Percentiles rank a stretch among this genome's conserved stretches.
These are phyloP conservation scores for Leccinum rimulosum DNA, from an alignment of 768 basidiomycete species.

Conservation along the genomic window DNA sequence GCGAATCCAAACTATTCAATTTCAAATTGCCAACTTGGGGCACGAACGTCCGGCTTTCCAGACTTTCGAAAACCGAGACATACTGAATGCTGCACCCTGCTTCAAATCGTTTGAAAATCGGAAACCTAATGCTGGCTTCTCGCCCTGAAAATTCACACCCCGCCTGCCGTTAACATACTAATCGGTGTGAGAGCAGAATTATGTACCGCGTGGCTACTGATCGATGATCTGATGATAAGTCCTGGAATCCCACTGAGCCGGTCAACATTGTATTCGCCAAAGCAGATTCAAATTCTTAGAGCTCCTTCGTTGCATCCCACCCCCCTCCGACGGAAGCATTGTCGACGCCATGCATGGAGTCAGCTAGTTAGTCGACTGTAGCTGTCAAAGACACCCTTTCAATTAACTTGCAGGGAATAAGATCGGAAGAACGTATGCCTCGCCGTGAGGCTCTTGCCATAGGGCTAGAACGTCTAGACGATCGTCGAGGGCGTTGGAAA, in stretches of 20 bases:
- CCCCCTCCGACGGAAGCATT: not conserved
- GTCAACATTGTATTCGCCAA: not conserved
- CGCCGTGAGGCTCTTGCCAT: slow-evolving; percentile 30
- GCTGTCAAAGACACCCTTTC: slow-evolving; percentile 15
- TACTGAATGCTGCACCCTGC: not conserved
- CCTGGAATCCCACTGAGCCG: not conserved
- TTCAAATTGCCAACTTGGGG: no score
- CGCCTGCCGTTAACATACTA: slow-evolving; percentile 10
- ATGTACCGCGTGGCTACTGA: not conserved
- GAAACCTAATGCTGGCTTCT: slow-evolving; percentile 29
- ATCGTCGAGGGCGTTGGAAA: slow-evolving; percentile 31
- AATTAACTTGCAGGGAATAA: slow-evolving; percentile 27
- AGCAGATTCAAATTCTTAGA: not conserved
- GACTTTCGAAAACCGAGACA: no score
- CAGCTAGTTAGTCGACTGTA: slow-evolving; percentile 20
- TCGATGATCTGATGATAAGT: not conserved
- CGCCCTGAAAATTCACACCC: slow-evolving; percentile 27
- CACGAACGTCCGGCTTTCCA: no score
- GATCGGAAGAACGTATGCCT: slow-evolving; percentile 19
- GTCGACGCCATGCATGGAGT: slow-evolving; percentile 3
- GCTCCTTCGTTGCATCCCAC: not conserved
- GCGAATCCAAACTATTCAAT: no score
- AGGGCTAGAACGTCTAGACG: slow-evolving; percentile 34
- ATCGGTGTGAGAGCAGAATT: slow-evolving; percentile 5
- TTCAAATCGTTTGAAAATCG: slow-evolving; percentile 30